These are phyloP conservation scores for Multifurca ochricompacta DNA, from an alignment of 768 basidiomycete genomes.

Conservation along the genomic window DNA sequence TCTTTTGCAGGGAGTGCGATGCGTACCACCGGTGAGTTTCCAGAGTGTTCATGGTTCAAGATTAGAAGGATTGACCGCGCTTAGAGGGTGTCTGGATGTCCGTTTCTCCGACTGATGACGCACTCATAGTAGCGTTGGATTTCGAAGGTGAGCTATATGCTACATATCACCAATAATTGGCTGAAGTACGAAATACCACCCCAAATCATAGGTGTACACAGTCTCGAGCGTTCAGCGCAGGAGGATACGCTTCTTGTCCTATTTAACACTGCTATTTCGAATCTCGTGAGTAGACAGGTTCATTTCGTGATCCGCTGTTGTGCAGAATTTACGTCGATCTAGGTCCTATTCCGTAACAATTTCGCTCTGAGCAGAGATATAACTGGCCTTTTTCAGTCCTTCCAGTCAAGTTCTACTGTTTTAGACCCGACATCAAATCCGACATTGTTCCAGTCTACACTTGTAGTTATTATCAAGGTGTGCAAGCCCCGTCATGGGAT, in stretches of 20 bases:
- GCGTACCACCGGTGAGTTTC: conserved; percentile 41
- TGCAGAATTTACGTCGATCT: neutral
- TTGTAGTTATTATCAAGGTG: conserved; percentile 65
- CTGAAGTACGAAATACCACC: neutral
- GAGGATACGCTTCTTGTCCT: conserved; percentile 57
- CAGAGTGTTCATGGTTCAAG: neutral
- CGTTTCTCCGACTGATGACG: conserved; percentile 50
- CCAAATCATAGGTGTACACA: conserved; percentile 44
- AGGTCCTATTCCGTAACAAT: conserved; percentile 62
- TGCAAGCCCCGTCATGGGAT: neutral
- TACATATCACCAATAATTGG: too few relatives aligned
- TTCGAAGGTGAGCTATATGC: conserved; percentile 42
- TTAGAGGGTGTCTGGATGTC: conserved; percentile 62
- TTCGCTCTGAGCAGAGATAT: conserved; percentile 57
- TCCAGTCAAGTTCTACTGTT: conserved; percentile 50
- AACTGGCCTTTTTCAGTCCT: conserved; percentile 52
- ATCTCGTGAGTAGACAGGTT: conserved; percentile 33
- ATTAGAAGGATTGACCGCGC: neutral
- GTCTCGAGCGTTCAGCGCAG: conserved; percentile 56
- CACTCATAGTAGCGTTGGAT: conserved; percentile 50
- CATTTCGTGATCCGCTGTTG: neutral
- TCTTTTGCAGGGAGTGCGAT: conserved; percentile 62
- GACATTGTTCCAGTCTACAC: conserved; percentile 48
- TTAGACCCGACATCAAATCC: conserved; percentile 55
- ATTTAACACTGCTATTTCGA: conserved; percentile 60